These are phyloP conservation scores for Geranium incanum DNA, from an alignment of 441 rosid genomes.

Conservation along the genomic window DNA sequence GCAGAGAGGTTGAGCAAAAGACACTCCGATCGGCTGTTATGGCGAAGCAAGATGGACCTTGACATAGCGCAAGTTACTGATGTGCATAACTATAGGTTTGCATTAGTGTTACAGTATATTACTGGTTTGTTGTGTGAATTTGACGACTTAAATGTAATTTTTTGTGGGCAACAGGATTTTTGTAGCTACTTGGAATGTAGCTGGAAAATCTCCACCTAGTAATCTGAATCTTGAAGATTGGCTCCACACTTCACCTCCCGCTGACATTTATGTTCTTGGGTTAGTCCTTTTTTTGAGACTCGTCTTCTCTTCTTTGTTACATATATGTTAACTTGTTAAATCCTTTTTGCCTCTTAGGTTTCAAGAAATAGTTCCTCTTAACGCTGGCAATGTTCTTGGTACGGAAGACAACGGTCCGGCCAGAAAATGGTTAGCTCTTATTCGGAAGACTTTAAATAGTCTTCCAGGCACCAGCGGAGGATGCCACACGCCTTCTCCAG, in stretches of 20 bases:
- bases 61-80: slow-evolving; percentile 59
- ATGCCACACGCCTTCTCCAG: slow-evolving; percentile 76
- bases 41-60: slow-evolving; percentile 51
- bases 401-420: slow-evolving; percentile 99
- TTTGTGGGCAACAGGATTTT: slow-evolving; percentile 32
- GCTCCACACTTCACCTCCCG: slow-evolving; percentile 70
- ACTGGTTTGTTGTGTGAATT: background rate
- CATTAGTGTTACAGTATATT: background rate
- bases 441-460: slow-evolving; percentile 73
- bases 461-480: slow-evolving; percentile 74
- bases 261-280: slow-evolving; percentile 70
- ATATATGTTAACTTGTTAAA: slow-evolving; percentile 8
- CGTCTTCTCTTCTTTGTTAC: background rate
- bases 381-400: slow-evolving; percentile 80
- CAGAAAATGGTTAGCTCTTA: slow-evolving; percentile 81
- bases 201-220: slow-evolving; percentile 65
- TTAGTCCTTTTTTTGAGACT: slow-evolving; percentile 16
- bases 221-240: slow-evolving; percentile 60
- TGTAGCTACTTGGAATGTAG: slow-evolving; percentile 79
- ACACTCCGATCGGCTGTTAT: slow-evolving; percentile 36
- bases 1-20: slow-evolving; percentile 50
- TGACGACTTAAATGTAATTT: background rate
- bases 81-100: slow-evolving; percentile 52
- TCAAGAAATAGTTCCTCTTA: slow-evolving; percentile 96
- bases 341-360: slow-evolving; percentile 39